Percentiles rank a stretch among this genome's conserved stretches.
Evolutionary conservation across 768 basidiomycete genomes (phyloP).

Genomic region (Boletus rubescentipes): DNA sequence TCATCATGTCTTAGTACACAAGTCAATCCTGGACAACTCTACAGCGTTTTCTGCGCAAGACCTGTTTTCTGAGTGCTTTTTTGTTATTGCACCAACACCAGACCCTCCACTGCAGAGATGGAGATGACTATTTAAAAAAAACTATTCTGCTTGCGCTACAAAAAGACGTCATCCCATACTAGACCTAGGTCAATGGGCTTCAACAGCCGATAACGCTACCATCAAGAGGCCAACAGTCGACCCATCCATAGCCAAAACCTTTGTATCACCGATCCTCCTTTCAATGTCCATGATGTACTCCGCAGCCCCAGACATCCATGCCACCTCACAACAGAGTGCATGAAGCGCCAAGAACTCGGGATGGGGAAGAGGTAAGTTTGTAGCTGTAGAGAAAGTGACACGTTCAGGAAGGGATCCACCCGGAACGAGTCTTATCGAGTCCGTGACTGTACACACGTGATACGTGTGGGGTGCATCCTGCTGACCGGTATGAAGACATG

Average conservation of each 20-base stretch:
- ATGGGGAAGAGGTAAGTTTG: neutral
- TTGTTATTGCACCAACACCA: too few species aligned
- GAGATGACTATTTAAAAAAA: too few species aligned
- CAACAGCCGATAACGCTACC: neutral
- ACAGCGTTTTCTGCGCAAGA: too few species aligned
- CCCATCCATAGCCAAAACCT: neutral
- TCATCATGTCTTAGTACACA: too few species aligned
- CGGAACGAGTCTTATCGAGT: too few species aligned
- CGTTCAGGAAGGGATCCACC: neutral
- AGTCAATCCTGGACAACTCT: too few species aligned
- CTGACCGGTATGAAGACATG: neutral
- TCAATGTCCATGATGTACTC: constrained; percentile 5
- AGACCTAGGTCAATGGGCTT: neutral
- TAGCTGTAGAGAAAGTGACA: neutral
- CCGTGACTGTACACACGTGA: neutral
- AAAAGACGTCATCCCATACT: too few species aligned
- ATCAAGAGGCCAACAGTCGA: neutral
- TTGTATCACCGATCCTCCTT: neutral
- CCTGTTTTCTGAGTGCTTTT: too few species aligned
- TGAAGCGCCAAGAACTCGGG: neutral
- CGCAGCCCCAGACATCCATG: constrained; percentile 7
- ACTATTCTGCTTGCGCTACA: too few species aligned
- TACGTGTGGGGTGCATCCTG: neutral
- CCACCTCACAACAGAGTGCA: constrained; percentile 7
- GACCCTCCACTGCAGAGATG: too few species aligned